phyloP scores from a whole-genome alignment of 192 early-diverging fungal genomes.

The Mortierella antarctica region DNA sequence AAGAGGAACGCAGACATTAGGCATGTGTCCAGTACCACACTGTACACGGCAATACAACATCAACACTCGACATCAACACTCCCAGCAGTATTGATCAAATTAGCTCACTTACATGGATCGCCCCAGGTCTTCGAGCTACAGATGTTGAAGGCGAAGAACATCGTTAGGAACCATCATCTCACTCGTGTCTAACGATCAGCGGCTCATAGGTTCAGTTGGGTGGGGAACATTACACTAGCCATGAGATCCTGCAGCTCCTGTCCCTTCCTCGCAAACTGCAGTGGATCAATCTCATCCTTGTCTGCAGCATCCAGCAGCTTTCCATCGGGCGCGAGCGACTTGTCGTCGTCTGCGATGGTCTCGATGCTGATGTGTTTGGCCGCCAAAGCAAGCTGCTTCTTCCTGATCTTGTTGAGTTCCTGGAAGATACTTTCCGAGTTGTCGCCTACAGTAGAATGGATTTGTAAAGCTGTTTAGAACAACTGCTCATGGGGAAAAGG shows the following conservation, averaged over 20 bases:
- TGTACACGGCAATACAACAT: background rate
- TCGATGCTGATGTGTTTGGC: constrained; percentile 47
- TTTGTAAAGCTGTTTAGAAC: background rate
- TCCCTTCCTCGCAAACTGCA: constrained; percentile 41
- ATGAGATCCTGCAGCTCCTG: constrained; percentile 48
- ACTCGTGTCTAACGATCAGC: background rate
- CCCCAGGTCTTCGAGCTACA: constrained; percentile 47
- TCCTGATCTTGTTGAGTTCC: constrained; percentile 45
- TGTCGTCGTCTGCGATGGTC: constrained; percentile 45
- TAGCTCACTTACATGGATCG: constrained; percentile 32
- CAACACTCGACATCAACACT: too few relatives aligned
- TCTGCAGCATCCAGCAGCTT: constrained; percentile 50
- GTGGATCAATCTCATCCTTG: constrained; percentile 45
- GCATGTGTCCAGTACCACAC: background rate
- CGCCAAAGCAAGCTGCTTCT: constrained; percentile 46
- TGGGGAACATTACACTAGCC: constrained; percentile 27
- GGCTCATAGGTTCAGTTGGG: too few relatives aligned
- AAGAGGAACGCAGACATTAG: background rate
- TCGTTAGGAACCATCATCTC: background rate
- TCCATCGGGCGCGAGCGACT: constrained; percentile 43
- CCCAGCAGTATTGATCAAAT: too few relatives aligned
- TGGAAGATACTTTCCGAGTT: constrained; percentile 53
- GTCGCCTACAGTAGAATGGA: constrained; percentile 22
- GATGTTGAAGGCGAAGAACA: background rate
- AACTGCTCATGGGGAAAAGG: background rate